Conservation (phyloP, 208 protist genomes). For the Perkinsela sp. region DNA sequence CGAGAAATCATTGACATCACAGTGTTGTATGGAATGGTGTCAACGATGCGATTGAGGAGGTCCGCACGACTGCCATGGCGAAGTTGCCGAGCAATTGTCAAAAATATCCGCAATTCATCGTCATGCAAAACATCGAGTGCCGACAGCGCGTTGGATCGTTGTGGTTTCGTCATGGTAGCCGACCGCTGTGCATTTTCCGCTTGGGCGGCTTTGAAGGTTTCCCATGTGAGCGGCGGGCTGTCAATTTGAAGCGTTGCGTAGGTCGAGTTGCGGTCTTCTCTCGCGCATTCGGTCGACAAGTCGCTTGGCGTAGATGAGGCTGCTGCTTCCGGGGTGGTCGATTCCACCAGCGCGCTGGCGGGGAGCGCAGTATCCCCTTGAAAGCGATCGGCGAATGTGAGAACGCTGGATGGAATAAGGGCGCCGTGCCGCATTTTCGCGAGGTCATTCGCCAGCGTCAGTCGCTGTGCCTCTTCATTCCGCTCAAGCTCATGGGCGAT, state of each 20-base stretch:
- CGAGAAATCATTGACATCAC: constrained; percentile 42
- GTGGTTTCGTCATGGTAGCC: neutral
- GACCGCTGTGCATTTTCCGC: neutral
- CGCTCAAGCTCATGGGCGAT: constrained; percentile 22
- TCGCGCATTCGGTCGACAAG: neutral
- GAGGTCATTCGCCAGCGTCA: constrained; percentile 32
- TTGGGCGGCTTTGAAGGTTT: constrained; percentile 1
- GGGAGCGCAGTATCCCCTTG: neutral
- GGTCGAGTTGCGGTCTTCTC: neutral
- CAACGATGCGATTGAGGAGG: constrained; percentile 30
- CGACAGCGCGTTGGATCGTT: constrained; percentile 7
- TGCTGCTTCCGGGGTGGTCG: neutral
- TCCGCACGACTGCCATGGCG: constrained; percentile 31
- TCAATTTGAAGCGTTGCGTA: constrained; percentile 5
- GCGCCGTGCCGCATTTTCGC: constrained; percentile 3
- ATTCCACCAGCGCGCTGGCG: neutral
- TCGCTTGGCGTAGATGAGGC: neutral
- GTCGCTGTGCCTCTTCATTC: constrained; percentile 27
- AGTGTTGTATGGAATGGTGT: constrained; percentile 12
- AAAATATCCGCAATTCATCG: constrained; percentile 62
- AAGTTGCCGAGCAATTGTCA: constrained; percentile 35
- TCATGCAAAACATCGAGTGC: constrained; percentile 26
- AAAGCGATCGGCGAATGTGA: neutral
- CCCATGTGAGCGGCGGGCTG: constrained; percentile 2
- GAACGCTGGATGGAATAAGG: constrained; percentile 1